Percentiles rank a stretch among this genome's conserved stretches.
phyloP scores from a whole-genome alignment of 106 monocot species.

The Dendrobium officinale region DNA sequence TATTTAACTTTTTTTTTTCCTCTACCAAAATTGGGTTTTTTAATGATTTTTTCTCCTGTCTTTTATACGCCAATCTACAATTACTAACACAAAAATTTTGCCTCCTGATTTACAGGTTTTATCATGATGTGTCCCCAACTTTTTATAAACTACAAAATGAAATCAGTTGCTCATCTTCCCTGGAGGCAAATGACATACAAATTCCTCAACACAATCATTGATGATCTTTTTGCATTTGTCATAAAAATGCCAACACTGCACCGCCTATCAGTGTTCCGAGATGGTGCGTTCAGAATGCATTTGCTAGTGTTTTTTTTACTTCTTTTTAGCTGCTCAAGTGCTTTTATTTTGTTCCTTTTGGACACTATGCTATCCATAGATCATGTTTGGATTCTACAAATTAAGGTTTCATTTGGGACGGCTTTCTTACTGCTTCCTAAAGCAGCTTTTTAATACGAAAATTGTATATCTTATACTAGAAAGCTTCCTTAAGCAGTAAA shows the following conservation, averaged over 20 bases:
- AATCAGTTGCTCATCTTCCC: conserved; percentile 92
- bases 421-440: too few species aligned
- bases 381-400: too few species aligned
- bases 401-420: too few species aligned
- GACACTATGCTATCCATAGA: too few species aligned
- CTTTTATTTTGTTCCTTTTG: too few species aligned
- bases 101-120: conserved; percentile 53
- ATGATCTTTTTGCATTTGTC: conserved; percentile 90
- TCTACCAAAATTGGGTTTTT: too few species aligned
- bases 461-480: too few species aligned
- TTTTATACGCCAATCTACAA: background rate
- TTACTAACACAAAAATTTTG: background rate
- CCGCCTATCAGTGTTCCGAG: conserved; percentile 91
- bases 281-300: conserved; percentile 40
- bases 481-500: too few species aligned
- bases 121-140: conserved; percentile 99
- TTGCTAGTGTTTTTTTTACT: background rate
- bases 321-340: too few species aligned
- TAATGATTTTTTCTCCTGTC: too few species aligned
- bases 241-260: conserved; percentile 98
- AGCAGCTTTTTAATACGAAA: too few species aligned
- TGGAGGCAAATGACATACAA: conserved; percentile 99
- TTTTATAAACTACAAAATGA: conserved; percentile 92
- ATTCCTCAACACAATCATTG: conserved; percentile 94
- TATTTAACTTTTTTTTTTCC: too few species aligned